Conservation (phyloP, 164 flowering plant species). For the Liriodendron chinense region DNA sequence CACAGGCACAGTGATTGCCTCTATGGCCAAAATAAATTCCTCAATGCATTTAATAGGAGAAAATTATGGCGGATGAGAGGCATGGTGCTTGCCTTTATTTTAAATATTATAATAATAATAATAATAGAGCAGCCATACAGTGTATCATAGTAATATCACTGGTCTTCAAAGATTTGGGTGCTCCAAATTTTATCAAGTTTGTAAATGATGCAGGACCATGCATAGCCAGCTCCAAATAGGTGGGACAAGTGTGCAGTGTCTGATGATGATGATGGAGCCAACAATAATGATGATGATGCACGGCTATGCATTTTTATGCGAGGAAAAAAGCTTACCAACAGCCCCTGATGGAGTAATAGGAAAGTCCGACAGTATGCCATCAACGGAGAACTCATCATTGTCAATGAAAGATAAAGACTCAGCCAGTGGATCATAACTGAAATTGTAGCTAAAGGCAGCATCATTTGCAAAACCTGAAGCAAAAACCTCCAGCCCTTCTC, state of each 20-base stretch:
- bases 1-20: neutral
- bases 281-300: neutral
- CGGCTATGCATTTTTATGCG: neutral
- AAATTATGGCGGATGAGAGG: neutral
- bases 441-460: slow-evolving; percentile 52
- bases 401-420: slow-evolving; percentile 69
- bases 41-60: neutral
- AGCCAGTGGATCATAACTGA: slow-evolving; percentile 72
- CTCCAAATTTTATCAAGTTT: neutral
- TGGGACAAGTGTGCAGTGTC: neutral
- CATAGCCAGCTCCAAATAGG: neutral
- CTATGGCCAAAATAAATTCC: neutral
- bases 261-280: neutral
- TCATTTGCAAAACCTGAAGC: slow-evolving; percentile 83
- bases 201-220: neutral
- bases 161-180: neutral
- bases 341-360: slow-evolving; percentile 76
- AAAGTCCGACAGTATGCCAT: slow-evolving; percentile 80
- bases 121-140: neutral
- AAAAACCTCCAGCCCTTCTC: slow-evolving; percentile 65
- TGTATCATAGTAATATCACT: neutral
- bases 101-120: too few relatives aligned
- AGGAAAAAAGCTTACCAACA: slow-evolving; percentile 41
- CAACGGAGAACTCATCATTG: slow-evolving; percentile 81
- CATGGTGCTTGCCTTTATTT: neutral